These are phyloP conservation scores for Cytospora leucostoma DNA, from an alignment of 2,329 filamentous ascomycete species.

Conservation along the genomic window DNA sequence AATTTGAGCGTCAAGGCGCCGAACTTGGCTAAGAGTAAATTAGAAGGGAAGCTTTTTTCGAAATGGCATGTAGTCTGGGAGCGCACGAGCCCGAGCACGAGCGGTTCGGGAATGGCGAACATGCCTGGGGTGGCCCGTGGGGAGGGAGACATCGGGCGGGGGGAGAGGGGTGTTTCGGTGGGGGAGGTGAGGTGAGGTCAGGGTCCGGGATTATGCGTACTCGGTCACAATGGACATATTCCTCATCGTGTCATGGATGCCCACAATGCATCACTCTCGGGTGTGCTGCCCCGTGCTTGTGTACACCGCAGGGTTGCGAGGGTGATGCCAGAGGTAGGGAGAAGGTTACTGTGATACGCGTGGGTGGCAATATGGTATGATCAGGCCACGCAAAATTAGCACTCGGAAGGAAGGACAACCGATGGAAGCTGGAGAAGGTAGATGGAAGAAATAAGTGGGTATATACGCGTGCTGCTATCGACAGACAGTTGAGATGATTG, in stretches of 20 bases:
- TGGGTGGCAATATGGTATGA: constrained; percentile 18
- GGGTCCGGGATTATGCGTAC: constrained; percentile 36
- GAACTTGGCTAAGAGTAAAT: constrained; percentile 53
- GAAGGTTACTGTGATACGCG: constrained; percentile 2
- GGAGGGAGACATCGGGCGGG: not conserved
- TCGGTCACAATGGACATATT: constrained; percentile 50
- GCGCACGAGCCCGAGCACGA: not conserved
- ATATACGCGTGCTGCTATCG: constrained; percentile 4
- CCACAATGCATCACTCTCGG: constrained; percentile 25
- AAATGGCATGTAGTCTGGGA: not conserved
- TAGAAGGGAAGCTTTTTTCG: constrained; percentile 2
- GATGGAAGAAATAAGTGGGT: constrained; percentile 26
- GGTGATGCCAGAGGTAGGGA: constrained; percentile 12
- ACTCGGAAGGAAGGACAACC: constrained; percentile 24
- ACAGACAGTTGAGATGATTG: not conserved
- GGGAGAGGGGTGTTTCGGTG: not conserved
- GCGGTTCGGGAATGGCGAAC: not conserved
- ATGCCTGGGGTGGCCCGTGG: not conserved
- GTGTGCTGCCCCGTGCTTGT: constrained; percentile 9
- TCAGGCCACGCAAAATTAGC: constrained; percentile 26
- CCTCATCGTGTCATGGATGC: constrained; percentile 25
- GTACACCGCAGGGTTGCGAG: constrained; percentile 6
- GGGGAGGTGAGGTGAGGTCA: not conserved
- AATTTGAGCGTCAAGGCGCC: constrained; percentile 64
- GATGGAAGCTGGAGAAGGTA: constrained; percentile 17